Conservation (phyloP, 352 stramenopile genomes). For the Globisporangium viniferum region DNA sequence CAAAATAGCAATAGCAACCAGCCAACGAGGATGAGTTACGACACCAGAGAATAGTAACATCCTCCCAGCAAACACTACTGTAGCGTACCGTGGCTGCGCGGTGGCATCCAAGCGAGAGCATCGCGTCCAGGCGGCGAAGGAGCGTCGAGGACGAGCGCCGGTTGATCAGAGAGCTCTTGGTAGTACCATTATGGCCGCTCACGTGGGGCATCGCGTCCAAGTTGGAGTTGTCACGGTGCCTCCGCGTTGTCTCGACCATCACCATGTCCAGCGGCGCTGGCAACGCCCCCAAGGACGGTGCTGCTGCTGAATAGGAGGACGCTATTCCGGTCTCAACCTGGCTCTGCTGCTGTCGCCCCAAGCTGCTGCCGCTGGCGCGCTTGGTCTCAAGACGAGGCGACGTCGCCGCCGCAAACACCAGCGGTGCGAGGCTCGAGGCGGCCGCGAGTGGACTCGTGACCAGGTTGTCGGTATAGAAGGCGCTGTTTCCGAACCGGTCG, state of each 20-base stretch:
- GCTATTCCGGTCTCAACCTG: not conserved
- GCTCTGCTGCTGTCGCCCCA: not conserved
- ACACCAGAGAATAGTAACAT: no score
- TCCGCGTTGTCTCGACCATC: conserved; percentile 17
- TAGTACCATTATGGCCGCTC: not conserved
- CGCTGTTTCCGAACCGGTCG: not conserved
- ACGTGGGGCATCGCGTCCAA: not conserved
- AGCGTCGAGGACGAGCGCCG: not conserved
- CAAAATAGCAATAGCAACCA: no score
- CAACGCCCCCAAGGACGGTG: not conserved
- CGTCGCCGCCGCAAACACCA: conserved; percentile 14
- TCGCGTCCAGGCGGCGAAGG: conserved; percentile 19
- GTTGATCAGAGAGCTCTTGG: not conserved
- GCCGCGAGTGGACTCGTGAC: conserved; percentile 10
- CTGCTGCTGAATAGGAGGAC: not conserved
- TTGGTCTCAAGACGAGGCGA: conserved; percentile 12
- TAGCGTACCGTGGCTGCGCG: conserved; percentile 43
- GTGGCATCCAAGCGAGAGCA: conserved; percentile 48
- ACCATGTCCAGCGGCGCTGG: conserved; percentile 24
- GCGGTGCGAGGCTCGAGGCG: conserved; percentile 5
- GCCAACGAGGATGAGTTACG: no score
- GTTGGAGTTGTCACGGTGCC: not conserved
- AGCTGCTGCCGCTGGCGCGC: not conserved
- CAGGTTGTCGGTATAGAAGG: conserved; percentile 8
- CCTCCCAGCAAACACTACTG: no score